Percentiles rank a stretch among this genome's conserved stretches.
phyloP scores from a whole-genome alignment of 2,329 filamentous ascomycete genomes.

The Fusarium humuli region DNA sequence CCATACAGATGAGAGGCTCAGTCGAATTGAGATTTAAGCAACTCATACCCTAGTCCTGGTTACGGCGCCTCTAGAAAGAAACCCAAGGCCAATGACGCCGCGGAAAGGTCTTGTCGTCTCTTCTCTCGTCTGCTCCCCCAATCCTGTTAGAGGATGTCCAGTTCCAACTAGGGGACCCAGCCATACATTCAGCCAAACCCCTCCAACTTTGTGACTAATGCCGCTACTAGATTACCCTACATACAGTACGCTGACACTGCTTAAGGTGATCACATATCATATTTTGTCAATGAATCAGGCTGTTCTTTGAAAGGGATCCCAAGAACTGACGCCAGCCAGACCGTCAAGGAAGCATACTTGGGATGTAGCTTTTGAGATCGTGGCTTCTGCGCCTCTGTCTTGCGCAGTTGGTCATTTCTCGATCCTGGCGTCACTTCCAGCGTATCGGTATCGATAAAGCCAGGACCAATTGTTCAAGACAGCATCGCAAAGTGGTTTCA shows the following conservation, averaged over 20 bases:
- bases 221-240: conserved; percentile 21
- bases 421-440: conserved; percentile 31
- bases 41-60: conserved; percentile 13
- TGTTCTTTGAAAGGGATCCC: conserved; percentile 1
- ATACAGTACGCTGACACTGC: conserved; percentile 11
- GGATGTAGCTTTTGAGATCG: conserved; percentile 28
- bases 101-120: conserved; percentile 30
- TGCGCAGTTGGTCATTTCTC: conserved; percentile 21
- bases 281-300: conserved; percentile 19
- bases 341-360: conserved; percentile 7
- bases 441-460: conserved; percentile 25
- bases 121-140: conserved; percentile 26
- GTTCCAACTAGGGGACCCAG: conserved; percentile 23
- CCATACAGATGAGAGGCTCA: conserved; percentile 3
- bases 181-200: background rate
- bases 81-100: conserved; percentile 18
- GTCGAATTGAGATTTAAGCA: conserved; percentile 17
- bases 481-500: conserved; percentile 11
- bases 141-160: conserved; percentile 6
- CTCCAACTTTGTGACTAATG: conserved; percentile 17
- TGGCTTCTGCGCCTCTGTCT: conserved; percentile 28
- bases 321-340: conserved; percentile 14
- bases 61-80: conserved; percentile 12
- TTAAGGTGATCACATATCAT: conserved; percentile 33
- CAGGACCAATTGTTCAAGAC: conserved; percentile 17